Conservation (phyloP, 306 rosid genomes). For the Prunus campanulata region DNA sequence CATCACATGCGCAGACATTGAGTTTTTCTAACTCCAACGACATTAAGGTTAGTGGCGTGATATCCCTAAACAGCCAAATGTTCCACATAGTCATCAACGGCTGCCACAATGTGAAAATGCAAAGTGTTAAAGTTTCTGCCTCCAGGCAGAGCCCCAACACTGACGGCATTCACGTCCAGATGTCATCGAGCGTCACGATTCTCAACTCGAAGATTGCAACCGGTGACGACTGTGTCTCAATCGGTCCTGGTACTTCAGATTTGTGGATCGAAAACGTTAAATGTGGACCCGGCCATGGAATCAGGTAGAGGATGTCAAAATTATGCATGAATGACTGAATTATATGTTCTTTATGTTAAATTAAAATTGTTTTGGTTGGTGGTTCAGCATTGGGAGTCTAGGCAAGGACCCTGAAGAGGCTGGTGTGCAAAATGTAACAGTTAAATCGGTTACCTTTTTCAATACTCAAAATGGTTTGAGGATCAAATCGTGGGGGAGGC, state of each 20-base stretch:
- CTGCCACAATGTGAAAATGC: slow-evolving; percentile 20
- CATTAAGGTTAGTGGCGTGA: slow-evolving; percentile 9
- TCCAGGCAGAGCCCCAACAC: slow-evolving; percentile 32
- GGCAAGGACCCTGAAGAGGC: slow-evolving; percentile 26
- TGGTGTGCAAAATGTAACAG: slow-evolving; percentile 1
- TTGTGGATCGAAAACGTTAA: slow-evolving; percentile 27
- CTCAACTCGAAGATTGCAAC: slow-evolving; percentile 24
- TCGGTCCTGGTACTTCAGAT: slow-evolving; percentile 32
- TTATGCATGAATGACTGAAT: too few relatives aligned
- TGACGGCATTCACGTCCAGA: slow-evolving; percentile 37
- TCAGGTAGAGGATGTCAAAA: slow-evolving; percentile 6
- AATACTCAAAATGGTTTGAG: background rate
- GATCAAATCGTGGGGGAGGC: slow-evolving; percentile 50
- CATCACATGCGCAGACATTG: slow-evolving; percentile 23
- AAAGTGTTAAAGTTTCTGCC: slow-evolving; percentile 20
- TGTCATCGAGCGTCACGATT: slow-evolving; percentile 18
- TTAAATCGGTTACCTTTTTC: too few relatives aligned
- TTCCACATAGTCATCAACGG: slow-evolving; percentile 36
- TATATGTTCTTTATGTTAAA: too few relatives aligned
- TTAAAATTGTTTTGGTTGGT: too few relatives aligned
- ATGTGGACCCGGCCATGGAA: slow-evolving; percentile 40
- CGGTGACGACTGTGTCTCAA: slow-evolving; percentile 32
- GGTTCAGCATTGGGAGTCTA: slow-evolving; percentile 36
- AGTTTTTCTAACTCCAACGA: slow-evolving; percentile 21
- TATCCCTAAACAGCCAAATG: slow-evolving; percentile 29